Conservation (phyloP, 1,139 yeast genomes). For the Geotrichum klebahnii region DNA sequence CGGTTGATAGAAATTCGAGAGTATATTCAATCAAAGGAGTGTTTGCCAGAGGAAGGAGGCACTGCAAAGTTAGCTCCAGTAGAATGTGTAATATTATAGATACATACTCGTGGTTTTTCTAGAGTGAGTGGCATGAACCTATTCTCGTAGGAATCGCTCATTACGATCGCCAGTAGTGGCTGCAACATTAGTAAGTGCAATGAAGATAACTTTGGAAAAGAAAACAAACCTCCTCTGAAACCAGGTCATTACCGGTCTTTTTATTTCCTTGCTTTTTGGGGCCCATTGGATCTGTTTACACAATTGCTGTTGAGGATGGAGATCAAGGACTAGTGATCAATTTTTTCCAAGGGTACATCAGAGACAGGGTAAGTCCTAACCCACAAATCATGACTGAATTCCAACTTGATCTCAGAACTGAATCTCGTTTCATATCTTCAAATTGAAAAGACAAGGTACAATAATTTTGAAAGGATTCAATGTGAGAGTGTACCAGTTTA, state of each 20-base stretch:
- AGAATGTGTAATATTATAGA: not conserved
- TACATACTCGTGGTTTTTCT: slow-evolving; percentile 58
- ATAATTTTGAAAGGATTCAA: too few relatives aligned
- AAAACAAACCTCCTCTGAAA: slow-evolving; percentile 38
- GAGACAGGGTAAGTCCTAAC: too few relatives aligned
- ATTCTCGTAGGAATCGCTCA: slow-evolving; percentile 89
- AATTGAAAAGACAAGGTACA: too few relatives aligned
- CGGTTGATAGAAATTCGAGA: slow-evolving; percentile 84
- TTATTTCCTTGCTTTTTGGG: slow-evolving; percentile 30
- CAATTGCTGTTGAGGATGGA: too few relatives aligned
- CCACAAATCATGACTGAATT: too few relatives aligned
- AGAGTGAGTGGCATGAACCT: slow-evolving; percentile 89
- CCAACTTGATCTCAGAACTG: too few relatives aligned
- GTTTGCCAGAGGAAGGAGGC: slow-evolving; percentile 85
- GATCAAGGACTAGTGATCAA: too few relatives aligned
- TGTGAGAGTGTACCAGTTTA: too few relatives aligned
- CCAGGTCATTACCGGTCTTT: slow-evolving; percentile 35
- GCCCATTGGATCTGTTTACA: too few relatives aligned
- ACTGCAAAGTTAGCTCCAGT: slow-evolving; percentile 38
- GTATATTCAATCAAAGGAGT: slow-evolving; percentile 94
- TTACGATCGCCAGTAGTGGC: slow-evolving; percentile 78
- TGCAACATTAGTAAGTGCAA: slow-evolving; percentile 15
- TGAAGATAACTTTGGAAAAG: not conserved
- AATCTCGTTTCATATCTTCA: too few relatives aligned
- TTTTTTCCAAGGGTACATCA: too few relatives aligned